Evolutionary conservation across 2,329 filamentous ascomycete genomes (phyloP).

Genomic region (Neurospora crassa): DNA sequence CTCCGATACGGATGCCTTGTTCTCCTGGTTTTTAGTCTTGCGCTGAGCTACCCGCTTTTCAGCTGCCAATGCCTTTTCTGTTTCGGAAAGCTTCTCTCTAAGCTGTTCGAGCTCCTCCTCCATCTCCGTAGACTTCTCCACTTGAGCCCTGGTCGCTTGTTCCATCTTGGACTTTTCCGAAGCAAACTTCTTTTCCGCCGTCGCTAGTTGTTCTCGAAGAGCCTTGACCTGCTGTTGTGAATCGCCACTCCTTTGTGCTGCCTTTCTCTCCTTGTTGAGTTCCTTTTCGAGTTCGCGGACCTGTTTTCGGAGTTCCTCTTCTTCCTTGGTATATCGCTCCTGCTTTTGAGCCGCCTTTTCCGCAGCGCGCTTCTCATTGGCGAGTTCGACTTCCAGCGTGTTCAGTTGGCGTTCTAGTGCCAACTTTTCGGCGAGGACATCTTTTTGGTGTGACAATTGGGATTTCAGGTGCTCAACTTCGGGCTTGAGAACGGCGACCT

Average conservation of each 20-base stretch:
- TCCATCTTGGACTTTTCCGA: conserved; percentile 26
- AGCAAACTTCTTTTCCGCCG: conserved; percentile 19
- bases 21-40: conserved; percentile 10
- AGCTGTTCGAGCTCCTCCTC: conserved; percentile 20
- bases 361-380: conserved; percentile 66
- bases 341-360: conserved; percentile 41
- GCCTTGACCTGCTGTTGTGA: conserved; percentile 20
- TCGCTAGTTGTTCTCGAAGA: conserved; percentile 15
- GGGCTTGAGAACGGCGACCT: conserved; percentile 42
- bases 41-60: conserved; percentile 15
- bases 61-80: conserved; percentile 19
- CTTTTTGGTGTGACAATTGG: conserved; percentile 51
- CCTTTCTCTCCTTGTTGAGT: conserved; percentile 22
- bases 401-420: conserved; percentile 69
- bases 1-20: not conserved
- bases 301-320: conserved; percentile 22
- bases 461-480: conserved; percentile 47
- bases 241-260: conserved; percentile 22
- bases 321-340: conserved; percentile 24
- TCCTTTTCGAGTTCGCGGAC: conserved; percentile 32
- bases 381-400: conserved; percentile 69
- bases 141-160: conserved; percentile 19
- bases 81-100: conserved; percentile 12
- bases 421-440: conserved; percentile 67
- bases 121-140: conserved; percentile 25